Percentiles rank a stretch among this genome's conserved stretches.
These are phyloP conservation scores for Colletotrichum graminicola DNA, from an alignment of 2,329 filamentous ascomycete genomes.

Conservation along the genomic window DNA sequence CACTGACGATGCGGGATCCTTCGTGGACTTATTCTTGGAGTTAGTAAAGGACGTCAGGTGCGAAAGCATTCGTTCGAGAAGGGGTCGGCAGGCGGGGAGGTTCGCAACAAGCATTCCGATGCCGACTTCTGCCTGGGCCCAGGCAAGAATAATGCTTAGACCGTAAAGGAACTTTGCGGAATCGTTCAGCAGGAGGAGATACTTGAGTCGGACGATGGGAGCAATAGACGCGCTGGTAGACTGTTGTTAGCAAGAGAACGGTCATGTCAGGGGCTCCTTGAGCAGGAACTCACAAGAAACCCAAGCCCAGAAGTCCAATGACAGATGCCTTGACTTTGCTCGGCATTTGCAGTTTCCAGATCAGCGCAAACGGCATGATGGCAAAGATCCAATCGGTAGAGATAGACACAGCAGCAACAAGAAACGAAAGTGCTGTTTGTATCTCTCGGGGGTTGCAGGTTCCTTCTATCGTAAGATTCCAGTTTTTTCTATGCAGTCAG, in stretches of 20 bases:
- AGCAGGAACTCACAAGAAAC: slow-evolving; percentile 28
- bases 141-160: slow-evolving; percentile 30
- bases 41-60: slow-evolving; percentile 33
- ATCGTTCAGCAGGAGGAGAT: slow-evolving; percentile 36
- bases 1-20: slow-evolving; percentile 20
- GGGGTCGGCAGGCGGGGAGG: slow-evolving; percentile 34
- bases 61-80: slow-evolving; percentile 32
- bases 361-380: slow-evolving; percentile 32
- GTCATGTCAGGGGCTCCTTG: too few species aligned
- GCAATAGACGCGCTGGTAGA: slow-evolving; percentile 28
- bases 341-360: slow-evolving; percentile 37
- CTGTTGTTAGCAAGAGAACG: background rate
- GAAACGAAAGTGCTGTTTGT: slow-evolving; percentile 33
- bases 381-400: slow-evolving; percentile 39
- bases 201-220: slow-evolving; percentile 36
- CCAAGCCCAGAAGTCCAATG: slow-evolving; percentile 30
- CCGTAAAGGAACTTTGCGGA: slow-evolving; percentile 31
- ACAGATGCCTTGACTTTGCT: slow-evolving; percentile 31
- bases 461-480: slow-evolving; percentile 13
- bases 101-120: slow-evolving; percentile 39
- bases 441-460: slow-evolving; percentile 29
- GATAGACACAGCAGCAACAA: slow-evolving; percentile 35
- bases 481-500: slow-evolving; percentile 25
- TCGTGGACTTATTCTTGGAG: slow-evolving; percentile 36
- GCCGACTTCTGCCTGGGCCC: slow-evolving; percentile 39